Conservation (phyloP, 2,329 filamentous ascomycete species). For the Macrophomina tecta region DNA sequence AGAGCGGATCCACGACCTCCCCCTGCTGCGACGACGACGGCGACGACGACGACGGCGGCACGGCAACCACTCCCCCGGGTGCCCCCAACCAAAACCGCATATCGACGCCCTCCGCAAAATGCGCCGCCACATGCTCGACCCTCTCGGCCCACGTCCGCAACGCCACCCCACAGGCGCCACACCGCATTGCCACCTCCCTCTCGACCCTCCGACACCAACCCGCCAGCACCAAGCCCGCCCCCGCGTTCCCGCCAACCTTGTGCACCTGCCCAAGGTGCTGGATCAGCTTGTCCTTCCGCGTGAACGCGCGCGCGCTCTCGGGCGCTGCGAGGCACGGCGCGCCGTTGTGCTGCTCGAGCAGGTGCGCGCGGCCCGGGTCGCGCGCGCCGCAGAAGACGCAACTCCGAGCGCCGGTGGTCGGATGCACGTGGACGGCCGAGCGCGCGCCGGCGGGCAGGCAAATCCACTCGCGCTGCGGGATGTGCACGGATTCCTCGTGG, state of each 20-base stretch:
- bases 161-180: conserved; percentile 37
- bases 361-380: conserved; percentile 54
- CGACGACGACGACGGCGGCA: background rate
- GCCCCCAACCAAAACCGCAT: conserved; percentile 39
- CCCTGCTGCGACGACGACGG: background rate
- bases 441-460: conserved; percentile 53
- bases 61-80: conserved; percentile 30
- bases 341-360: conserved; percentile 57
- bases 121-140: conserved; percentile 36
- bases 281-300: conserved; percentile 57
- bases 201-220: conserved; percentile 34
- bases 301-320: conserved; percentile 59
- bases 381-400: conserved; percentile 58
- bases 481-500: conserved; percentile 68
- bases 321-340: conserved; percentile 64
- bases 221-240: conserved; percentile 45
- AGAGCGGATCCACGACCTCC: background rate
- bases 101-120: conserved; percentile 36
- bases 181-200: conserved; percentile 36
- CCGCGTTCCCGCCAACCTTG: conserved; percentile 58
- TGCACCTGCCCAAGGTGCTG: conserved; percentile 58
- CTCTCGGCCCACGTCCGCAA: conserved; percentile 36
- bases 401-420: conserved; percentile 56
- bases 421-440: conserved; percentile 45
- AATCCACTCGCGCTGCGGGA: conserved; percentile 68